A percentile compares a stretch with the other conserved stretches of the same genome.
Conservation (phyloP, 768 basidiomycete genomes). For the Lyophyllum atratum region DNA sequence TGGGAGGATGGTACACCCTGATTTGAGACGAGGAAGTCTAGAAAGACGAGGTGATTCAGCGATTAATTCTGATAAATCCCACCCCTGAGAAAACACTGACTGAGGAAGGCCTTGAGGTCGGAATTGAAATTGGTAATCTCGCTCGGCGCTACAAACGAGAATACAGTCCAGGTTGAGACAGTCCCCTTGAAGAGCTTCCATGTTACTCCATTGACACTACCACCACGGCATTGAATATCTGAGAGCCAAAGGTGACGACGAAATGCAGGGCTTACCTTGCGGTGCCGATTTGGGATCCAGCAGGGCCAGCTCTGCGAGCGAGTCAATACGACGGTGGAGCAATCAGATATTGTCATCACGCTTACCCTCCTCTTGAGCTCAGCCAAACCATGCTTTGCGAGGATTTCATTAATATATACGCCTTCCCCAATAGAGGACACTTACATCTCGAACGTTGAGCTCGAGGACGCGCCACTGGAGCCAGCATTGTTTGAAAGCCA, state of each 20-base stretch:
- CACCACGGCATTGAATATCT: neutral
- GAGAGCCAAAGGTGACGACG: neutral
- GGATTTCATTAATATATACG: neutral
- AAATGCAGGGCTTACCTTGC: constrained; percentile 21
- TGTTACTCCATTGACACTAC: constrained; percentile 27
- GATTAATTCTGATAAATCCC: neutral
- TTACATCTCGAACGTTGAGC: constrained; percentile 28
- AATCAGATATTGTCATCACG: neutral
- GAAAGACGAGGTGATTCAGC: neutral
- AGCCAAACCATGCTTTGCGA: constrained; percentile 34
- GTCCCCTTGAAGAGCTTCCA: constrained; percentile 36
- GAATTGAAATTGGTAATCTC: constrained; percentile 35
- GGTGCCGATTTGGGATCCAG: constrained; percentile 32
- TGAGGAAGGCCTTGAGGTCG: constrained; percentile 36
- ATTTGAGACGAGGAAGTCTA: constrained; percentile 30
- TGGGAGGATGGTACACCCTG: constrained; percentile 33
- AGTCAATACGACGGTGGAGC: neutral
- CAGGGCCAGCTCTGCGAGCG: constrained; percentile 29
- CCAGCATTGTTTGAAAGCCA: constrained; percentile 21
- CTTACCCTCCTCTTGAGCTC: constrained; percentile 34
- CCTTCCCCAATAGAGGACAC: neutral
- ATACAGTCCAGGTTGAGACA: constrained; percentile 33
- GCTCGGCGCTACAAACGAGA: constrained; percentile 35
- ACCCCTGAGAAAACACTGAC: constrained; percentile 12
- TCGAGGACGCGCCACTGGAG: constrained; percentile 19